Conservation (phyloP, 73 alveolate species). For the Blepharisma japonicum region DNA sequence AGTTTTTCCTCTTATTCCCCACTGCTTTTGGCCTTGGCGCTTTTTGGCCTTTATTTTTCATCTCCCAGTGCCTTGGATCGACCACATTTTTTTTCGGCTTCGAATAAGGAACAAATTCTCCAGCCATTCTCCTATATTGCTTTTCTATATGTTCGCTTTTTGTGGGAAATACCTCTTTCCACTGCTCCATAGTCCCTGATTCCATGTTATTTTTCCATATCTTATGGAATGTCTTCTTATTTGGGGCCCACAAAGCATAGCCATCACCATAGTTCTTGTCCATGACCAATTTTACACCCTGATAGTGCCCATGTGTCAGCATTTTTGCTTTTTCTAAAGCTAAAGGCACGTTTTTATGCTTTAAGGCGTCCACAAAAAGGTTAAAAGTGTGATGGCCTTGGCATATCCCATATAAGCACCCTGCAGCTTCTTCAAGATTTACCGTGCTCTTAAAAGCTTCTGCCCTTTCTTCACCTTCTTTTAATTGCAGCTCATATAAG, state of each 20-base stretch:
- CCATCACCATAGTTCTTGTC: neutral
- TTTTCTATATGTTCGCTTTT: neutral
- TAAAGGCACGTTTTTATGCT: neutral
- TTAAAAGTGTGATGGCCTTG: constrained; percentile 1
- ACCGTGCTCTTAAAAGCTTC: neutral
- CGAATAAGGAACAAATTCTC: constrained; percentile 11
- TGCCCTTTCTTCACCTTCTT: constrained; percentile 7
- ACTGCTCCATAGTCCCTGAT: neutral
- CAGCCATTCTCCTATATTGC: constrained; percentile 17
- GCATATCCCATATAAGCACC: neutral
- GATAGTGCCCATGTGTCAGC: constrained; percentile 8
- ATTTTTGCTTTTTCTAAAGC: constrained; percentile 18
- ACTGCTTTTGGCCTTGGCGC: neutral
- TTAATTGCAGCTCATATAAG: neutral
- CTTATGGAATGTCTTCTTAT: constrained; percentile 15
- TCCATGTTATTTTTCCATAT: constrained; percentile 9
- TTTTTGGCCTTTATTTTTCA: neutral
- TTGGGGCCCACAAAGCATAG: constrained; percentile 4
- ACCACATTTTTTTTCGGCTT: constrained; percentile 7
- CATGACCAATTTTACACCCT: neutral
- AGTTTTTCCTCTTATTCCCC: constrained; percentile 2
- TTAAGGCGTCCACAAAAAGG: neutral
- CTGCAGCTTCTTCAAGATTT: constrained; percentile 28
- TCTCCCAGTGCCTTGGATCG: constrained; percentile 22
- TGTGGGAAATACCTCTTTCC: constrained; percentile 6